Conservation (phyloP, 2,329 filamentous ascomycete species). For the Geosmithia putterillii region DNA sequence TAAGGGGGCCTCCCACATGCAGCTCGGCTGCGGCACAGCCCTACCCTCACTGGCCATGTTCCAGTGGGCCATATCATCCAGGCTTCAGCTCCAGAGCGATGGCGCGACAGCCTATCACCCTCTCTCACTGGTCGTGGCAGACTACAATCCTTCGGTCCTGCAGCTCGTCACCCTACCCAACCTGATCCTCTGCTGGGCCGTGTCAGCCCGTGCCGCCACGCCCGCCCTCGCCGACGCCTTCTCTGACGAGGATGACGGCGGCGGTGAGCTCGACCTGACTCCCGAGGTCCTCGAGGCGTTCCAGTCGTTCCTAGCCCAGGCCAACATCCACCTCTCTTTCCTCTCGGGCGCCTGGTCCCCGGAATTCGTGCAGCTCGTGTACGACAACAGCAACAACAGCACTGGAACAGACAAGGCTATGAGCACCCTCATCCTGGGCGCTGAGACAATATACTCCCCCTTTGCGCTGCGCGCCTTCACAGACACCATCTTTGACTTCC, state of each 20-base stretch:
- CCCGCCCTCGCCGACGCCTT: constrained; percentile 31
- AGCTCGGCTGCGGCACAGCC: constrained; percentile 71
- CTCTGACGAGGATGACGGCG: constrained; percentile 26
- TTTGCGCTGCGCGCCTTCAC: constrained; percentile 58
- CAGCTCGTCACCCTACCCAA: constrained; percentile 72
- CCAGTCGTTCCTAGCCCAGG: constrained; percentile 32
- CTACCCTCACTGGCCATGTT: constrained; percentile 62
- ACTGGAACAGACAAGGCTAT: constrained; percentile 4
- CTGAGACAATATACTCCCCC: constrained; percentile 76
- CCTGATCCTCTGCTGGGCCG: constrained; percentile 57
- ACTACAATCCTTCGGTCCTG: constrained; percentile 71
- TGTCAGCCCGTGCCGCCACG: constrained; percentile 25
- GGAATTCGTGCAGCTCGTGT: constrained; percentile 49
- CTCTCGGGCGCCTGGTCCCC: constrained; percentile 65
- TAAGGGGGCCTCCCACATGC: background rate
- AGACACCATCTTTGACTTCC: constrained; percentile 48
- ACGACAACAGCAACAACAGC: constrained; percentile 11
- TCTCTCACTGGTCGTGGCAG: constrained; percentile 55
- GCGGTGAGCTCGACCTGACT: constrained; percentile 53
- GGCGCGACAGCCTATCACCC: constrained; percentile 3
- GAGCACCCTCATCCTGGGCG: constrained; percentile 49
- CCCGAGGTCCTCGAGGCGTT: constrained; percentile 47
- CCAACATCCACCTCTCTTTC: constrained; percentile 47
- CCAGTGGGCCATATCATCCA: constrained; percentile 33
- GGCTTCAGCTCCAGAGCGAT: constrained; percentile 10